Percentiles rank a stretch among this genome's conserved stretches.
These are phyloP conservation scores for Cladosporium sp. DNA, from an alignment of 2,329 filamentous ascomycete species.

Conservation along the genomic window DNA sequence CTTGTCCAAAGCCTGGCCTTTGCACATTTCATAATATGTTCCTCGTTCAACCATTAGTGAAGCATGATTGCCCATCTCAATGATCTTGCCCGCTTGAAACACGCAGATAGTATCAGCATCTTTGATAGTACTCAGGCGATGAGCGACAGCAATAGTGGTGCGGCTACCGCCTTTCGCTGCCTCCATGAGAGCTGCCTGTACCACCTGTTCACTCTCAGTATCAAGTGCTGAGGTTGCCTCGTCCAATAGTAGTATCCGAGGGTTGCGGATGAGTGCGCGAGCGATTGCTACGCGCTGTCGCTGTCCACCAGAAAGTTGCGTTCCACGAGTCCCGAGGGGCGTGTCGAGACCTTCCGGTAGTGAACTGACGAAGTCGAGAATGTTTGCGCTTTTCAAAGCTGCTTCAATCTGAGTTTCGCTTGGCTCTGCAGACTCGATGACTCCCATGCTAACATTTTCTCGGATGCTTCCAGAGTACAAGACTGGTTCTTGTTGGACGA, in stretches of 20 bases:
- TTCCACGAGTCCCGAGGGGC: conserved; percentile 19
- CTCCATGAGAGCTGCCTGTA: conserved; percentile 32
- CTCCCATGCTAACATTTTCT: conserved; percentile 34
- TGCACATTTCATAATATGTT: conserved; percentile 36
- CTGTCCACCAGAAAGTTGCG: conserved; percentile 23
- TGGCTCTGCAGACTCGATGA: conserved; percentile 10
- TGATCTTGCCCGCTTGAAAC: conserved; percentile 34
- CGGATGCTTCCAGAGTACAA: conserved; percentile 42
- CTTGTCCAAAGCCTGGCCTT: conserved; percentile 32
- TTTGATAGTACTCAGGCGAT: conserved; percentile 41
- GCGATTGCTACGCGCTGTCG: conserved; percentile 23
- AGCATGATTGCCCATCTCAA: conserved; percentile 37
- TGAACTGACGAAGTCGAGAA: conserved; percentile 19
- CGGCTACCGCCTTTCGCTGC: conserved; percentile 14
- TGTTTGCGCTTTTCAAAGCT: conserved; percentile 19
- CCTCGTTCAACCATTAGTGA: conserved; percentile 35
- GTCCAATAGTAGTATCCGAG: conserved; percentile 21
- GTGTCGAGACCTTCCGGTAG: conserved; percentile 27
- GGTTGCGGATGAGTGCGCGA: conserved; percentile 20
- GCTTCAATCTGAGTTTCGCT: conserved; percentile 15
- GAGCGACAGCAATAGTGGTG: conserved; percentile 42
- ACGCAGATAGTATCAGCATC: conserved; percentile 41
- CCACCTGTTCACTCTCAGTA: conserved; percentile 20
- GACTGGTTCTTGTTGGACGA: conserved; percentile 45
- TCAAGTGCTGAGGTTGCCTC: conserved; percentile 24